Evolutionary conservation across 495 filamentous ascomycete genomes (phyloP), one percentile per base, ranked within the genome.

Genomic region (Neurospora discreta): DNA sequence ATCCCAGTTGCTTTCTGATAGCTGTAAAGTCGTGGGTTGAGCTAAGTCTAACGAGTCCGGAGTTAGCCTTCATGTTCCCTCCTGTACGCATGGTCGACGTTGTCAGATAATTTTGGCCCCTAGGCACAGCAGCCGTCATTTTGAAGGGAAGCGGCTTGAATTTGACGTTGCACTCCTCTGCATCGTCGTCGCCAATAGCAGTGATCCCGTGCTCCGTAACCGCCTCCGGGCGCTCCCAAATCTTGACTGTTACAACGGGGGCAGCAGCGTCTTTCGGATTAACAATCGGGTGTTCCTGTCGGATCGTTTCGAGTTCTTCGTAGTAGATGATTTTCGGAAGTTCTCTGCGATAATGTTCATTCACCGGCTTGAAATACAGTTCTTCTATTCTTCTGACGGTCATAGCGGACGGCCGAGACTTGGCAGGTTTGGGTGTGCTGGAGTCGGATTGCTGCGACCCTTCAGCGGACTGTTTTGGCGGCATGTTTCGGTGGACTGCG

Each of bases 221-320:
- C 5, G 52, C 52, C 10, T 36, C 38, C 10, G 70, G 16, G 5
- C 58, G 40, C 39, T 46, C 16, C 39, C 68, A 73, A 20, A 73
- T 6, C 1, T 23, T 23, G 16, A 73, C 10, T 6, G 46, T 52
- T 9, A 6, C 16, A 4, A 68, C 36, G 1, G 6, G 52, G 15
- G 52, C 52, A 30, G 52, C 52, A 65, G n/a, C 70, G 9, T 40
- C 20, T 18, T 16, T 23, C 15, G 70, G 72, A 41, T 74, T 43
- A 18, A 74, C 15, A 16, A 74, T 70, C 3, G 72, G 72, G 3
- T 41, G 9, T 0, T 58, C 43, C 8, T 70, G 70, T 11, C 39
- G 30, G 70, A 74, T 74, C 11, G 38, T 71, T 8, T 71, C 10
- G 58, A 74, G 70, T n/a, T 74, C 72, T 0, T 70, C n/a, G 10